phyloP scores from a whole-genome alignment of 192 early-diverging fungal species.

The Jimgerdemannia flammicorona region DNA sequence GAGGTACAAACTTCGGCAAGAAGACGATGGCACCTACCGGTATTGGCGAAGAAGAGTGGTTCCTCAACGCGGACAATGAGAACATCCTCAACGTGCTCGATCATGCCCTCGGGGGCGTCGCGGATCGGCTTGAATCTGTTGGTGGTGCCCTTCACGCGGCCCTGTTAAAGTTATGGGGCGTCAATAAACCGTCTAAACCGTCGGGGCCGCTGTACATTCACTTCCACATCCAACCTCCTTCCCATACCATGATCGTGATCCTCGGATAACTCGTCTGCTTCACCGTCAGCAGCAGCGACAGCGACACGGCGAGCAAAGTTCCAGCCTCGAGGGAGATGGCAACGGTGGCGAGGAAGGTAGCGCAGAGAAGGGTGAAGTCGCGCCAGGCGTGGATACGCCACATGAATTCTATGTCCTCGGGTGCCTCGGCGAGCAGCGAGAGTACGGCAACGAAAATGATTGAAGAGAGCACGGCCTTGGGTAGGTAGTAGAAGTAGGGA shows the following conservation, averaged over 20 bases:
- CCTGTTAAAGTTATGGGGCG: constrained; percentile 24
- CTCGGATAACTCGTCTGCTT: constrained; percentile 86
- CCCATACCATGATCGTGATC: constrained; percentile 68
- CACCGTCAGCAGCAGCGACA: constrained; percentile 87
- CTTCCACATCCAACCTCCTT: background rate
- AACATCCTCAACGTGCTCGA: constrained; percentile 79
- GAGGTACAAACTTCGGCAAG: too few relatives aligned
- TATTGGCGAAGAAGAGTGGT: constrained; percentile 95
- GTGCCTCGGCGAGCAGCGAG: constrained; percentile 70
- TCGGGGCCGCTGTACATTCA: constrained; percentile 6
- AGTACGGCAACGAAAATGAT: constrained; percentile 84
- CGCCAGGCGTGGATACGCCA: constrained; percentile 75
- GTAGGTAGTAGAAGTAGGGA: constrained; percentile 46
- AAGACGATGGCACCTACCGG: constrained; percentile 22
- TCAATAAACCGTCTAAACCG: background rate
- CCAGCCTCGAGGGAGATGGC: constrained; percentile 89
- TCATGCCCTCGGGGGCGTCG: constrained; percentile 45
- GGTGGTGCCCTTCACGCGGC: constrained; percentile 47
- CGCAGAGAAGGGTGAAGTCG: constrained; percentile 76
- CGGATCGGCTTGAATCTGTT: constrained; percentile 73
- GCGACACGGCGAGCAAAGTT: constrained; percentile 83
- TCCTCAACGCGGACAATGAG: constrained; percentile 91
- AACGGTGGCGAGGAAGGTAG: constrained; percentile 92
- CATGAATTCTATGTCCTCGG: constrained; percentile 77
- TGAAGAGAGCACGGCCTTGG: constrained; percentile 45